phyloP scores from a whole-genome alignment of 306 rosid species.

The Trichosanthes truncata region DNA sequence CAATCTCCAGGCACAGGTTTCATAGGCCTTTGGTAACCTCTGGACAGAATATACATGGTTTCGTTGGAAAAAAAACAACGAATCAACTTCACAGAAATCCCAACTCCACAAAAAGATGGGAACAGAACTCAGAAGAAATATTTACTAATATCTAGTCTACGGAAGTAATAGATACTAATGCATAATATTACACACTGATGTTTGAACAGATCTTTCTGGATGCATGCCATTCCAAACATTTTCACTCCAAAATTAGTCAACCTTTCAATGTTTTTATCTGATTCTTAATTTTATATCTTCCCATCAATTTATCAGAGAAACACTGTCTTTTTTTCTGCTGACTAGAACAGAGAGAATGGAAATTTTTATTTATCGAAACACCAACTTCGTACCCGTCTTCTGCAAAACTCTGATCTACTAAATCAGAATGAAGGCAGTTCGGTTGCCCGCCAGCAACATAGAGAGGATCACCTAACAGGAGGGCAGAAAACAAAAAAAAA shows the following conservation, averaged over 20 bases:
- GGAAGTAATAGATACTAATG: not conserved
- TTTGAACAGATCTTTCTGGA: not conserved
- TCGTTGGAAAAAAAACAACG: not conserved
- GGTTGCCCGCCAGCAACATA: constrained; percentile 76
- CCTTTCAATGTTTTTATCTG: not conserved
- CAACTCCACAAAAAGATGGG: not conserved
- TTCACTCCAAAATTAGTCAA: not conserved
- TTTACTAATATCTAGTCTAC: not conserved
- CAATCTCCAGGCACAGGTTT: constrained; percentile 92
- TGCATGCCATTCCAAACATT: not conserved
- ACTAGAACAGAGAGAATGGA: not conserved
- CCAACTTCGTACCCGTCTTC: constrained; percentile 57
- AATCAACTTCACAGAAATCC: not conserved
- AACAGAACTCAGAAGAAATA: not conserved
- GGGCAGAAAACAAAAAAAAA: not conserved
- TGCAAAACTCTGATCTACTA: constrained; percentile 42
- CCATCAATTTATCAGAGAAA: not conserved
- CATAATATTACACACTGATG: not conserved
- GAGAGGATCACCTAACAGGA: constrained; percentile 70
- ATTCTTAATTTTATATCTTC: not conserved
- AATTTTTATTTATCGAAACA: not conserved
- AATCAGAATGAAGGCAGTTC: constrained; percentile 37
- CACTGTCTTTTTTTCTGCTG: not conserved
- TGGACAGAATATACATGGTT: constrained; percentile 11
- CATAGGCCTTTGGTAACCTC: constrained; percentile 70